Evolutionary conservation across 2,329 filamentous ascomycete genomes (phyloP), one percentile per base, ranked within the genome.

Genomic region (Neofusicoccum cordaticola): DNA sequence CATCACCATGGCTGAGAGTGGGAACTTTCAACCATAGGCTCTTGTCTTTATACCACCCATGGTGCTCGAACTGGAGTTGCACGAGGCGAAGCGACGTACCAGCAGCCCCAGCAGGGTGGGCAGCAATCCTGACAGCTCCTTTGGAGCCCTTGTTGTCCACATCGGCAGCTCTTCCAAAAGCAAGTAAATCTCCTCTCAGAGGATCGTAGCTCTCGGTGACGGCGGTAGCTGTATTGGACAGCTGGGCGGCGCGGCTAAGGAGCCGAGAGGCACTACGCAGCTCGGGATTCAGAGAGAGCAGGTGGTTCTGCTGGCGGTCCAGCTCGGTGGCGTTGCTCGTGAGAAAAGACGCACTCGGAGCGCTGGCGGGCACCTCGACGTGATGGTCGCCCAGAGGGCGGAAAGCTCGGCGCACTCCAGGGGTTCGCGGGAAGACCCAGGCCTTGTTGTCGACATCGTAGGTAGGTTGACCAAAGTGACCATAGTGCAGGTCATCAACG

Each of bases 41-140:
- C 41, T 77, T 76, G 41, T 83, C 75, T 2, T 76, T 72, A 0
- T 73, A 75, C 86, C 88, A 90, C n/a, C 81, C 79, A 77, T 84
- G 85, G 53, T 77, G 78, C 53, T 86, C 82, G 22, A 81, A 73
- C 3, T 80, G 78, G 3, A 88, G 73, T 6, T 80, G 78, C 4
- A 83, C 74, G 2, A 92, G 71, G 2, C 85, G 84, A 9, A 92
- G 75, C 1, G 85, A 82, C 56, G 82, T 80, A n/a, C 89, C 89
- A 2, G 82, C 66, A 3, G 70, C 68, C 42, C 74, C 71, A 2
- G 71, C 75, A 11, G 74, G 72, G 2, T 80, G 66, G 4, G 73
- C 72, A 15, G 76, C 72, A 4, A 77, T 67, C 12, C 70, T 69
- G 48, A 72, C 66, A 44, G 66, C 69, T 2, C 69, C 64, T 22